Evolutionary conservation across 2,329 filamentous ascomycete species (phyloP).

Genomic region (Epichloe festucae): DNA sequence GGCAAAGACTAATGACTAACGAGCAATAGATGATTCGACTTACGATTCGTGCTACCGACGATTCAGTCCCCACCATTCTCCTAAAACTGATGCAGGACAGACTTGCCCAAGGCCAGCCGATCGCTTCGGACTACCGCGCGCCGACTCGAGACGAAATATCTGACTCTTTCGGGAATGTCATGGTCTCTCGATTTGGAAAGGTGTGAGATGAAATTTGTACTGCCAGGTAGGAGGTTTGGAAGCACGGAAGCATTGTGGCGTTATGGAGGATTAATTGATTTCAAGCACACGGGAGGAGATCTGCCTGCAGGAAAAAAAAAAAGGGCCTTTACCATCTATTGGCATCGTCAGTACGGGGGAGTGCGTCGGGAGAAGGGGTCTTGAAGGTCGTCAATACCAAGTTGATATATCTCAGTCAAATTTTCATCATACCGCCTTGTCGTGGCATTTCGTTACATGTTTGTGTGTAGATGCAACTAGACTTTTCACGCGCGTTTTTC

Average conservation of each 20-base stretch:
- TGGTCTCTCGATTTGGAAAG: slow-evolving; percentile 28
- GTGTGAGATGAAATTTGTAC: not conserved
- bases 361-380: not conserved
- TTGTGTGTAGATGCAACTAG: no score
- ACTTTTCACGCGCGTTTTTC: no score
- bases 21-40: slow-evolving; percentile 73
- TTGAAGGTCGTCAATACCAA: not conserved
- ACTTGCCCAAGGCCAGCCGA: slow-evolving; percentile 43
- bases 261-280: slow-evolving; percentile 9
- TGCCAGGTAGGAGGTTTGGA: not conserved
- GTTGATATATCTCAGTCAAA: not conserved
- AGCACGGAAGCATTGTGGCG: slow-evolving; percentile 24
- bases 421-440: not conserved
- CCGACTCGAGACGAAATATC: slow-evolving; percentile 37
- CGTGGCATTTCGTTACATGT: not conserved
- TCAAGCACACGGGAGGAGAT: not conserved
- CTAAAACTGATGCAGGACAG: slow-evolving; percentile 80
- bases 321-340: not conserved
- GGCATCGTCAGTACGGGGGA: not conserved
- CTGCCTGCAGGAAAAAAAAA: not conserved
- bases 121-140: slow-evolving; percentile 24
- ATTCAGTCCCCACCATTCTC: slow-evolving; percentile 67
- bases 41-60: slow-evolving; percentile 88
- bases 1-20: not conserved
- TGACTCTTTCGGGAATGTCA: slow-evolving; percentile 42